Percentiles rank a stretch among this genome's conserved stretches.
Conservation (phyloP, 345 rosid genomes). For the Hevea brasiliensis region DNA sequence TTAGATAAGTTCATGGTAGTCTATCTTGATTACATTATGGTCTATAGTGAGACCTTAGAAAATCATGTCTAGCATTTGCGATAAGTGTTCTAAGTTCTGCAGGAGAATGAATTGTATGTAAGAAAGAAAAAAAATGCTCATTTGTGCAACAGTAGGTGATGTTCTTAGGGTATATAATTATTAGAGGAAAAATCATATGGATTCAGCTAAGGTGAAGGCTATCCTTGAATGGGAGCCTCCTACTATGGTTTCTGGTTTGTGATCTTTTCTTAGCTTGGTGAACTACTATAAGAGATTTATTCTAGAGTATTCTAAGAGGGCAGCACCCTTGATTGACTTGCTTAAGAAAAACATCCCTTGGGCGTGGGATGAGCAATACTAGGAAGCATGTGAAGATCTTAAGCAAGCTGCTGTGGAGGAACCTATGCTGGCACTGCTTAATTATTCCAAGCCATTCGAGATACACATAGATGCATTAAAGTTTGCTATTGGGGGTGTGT, state of each 20-base stretch:
- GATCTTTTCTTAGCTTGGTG: background rate
- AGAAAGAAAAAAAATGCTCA: background rate
- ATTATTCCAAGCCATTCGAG: background rate
- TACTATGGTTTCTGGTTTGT: too few species aligned
- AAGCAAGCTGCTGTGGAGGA: background rate
- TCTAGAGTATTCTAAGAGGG: background rate
- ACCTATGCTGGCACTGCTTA: background rate
- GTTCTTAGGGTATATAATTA: background rate
- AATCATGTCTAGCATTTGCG: too few species aligned
- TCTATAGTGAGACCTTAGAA: too few species aligned
- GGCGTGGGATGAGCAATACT: too few species aligned
- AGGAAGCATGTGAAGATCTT: background rate
- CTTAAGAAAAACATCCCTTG: too few species aligned
- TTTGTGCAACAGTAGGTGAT: background rate
- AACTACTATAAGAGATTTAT: constrained; percentile 15
- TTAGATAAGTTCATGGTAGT: too few species aligned
- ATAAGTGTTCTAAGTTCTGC: background rate
- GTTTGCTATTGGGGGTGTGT: background rate
- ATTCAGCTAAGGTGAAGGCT: background rate
- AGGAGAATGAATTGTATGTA: background rate
- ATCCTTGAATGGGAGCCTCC: too few species aligned
- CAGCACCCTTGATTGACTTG: too few species aligned
- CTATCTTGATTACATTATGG: too few species aligned
- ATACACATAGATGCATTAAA: background rate
- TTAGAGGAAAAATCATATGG: background rate